These are phyloP conservation scores for Microcyclospora tardicrescens DNA, from an alignment of 2,329 filamentous ascomycete species.

Conservation along the genomic window DNA sequence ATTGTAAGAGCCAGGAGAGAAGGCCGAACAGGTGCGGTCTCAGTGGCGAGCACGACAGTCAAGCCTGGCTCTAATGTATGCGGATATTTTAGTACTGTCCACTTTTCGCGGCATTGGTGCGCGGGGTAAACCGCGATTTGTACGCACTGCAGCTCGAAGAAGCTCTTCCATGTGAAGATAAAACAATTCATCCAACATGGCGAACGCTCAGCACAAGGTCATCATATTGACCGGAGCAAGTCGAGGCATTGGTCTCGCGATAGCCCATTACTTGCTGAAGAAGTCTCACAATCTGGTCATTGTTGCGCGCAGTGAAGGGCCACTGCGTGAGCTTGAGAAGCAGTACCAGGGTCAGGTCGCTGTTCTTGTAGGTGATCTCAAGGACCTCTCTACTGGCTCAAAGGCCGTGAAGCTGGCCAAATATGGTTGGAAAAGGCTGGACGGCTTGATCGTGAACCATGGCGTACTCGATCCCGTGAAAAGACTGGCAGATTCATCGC, in stretches of 20 bases:
- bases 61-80: no score
- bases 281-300: conserved; percentile 44
- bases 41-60: no score
- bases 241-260: conserved; percentile 51
- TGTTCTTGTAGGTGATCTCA: conserved; percentile 45
- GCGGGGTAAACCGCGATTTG: no score
- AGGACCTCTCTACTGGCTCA: conserved; percentile 40
- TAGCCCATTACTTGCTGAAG: conserved; percentile 46
- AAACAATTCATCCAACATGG: conserved; percentile 5
- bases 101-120: no score
- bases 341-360: conserved; percentile 42
- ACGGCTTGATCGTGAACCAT: conserved; percentile 81
- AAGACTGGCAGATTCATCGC: conserved; percentile 52
- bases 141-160: no score
- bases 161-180: no score
- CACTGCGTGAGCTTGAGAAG: conserved; percentile 41
- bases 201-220: conserved; percentile 22
- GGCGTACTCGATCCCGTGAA: conserved; percentile 65
- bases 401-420: conserved; percentile 54
- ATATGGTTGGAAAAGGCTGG: conserved; percentile 51
- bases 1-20: no score
- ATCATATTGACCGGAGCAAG: conserved; percentile 50
- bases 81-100: no score
- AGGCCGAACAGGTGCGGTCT: no score
- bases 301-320: conserved; percentile 40